A percentile compares a stretch with the other conserved stretches of the same genome.
These are phyloP conservation scores for Paecilomyces niveus DNA, from an alignment of 2,329 filamentous ascomycete genomes.

Conservation along the genomic window DNA sequence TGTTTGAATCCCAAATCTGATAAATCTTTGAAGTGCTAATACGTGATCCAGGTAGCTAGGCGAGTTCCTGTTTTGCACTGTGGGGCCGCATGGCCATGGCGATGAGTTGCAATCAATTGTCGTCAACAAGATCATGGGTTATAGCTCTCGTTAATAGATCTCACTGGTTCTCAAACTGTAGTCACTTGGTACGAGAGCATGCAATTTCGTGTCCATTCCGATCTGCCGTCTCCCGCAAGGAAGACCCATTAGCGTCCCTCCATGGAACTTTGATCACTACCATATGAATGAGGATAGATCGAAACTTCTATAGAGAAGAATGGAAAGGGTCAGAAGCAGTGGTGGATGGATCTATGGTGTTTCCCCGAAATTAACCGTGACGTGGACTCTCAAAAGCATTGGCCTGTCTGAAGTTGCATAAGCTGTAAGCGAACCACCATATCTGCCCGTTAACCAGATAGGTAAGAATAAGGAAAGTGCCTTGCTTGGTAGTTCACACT, in stretches of 20 bases:
- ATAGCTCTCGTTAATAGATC: neutral
- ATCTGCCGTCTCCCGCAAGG: neutral
- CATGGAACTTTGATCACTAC: neutral
- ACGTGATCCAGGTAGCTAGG: neutral
- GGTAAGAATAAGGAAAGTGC: neutral
- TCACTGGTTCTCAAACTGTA: neutral
- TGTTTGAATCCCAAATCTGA: neutral
- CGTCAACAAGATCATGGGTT: neutral
- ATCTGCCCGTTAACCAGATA: neutral
- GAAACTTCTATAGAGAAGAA: neutral
- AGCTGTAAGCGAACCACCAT: neutral
- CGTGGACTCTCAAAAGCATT: neutral
- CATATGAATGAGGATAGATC: neutral
- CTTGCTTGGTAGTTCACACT: neutral
- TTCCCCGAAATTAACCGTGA: neutral
- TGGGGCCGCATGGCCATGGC: neutral
- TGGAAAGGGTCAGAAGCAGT: neutral
- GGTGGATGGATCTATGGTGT: neutral
- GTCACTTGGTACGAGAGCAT: neutral
- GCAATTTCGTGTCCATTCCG: neutral
- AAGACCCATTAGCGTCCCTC: neutral
- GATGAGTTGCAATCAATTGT: neutral
- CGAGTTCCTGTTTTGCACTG: neutral
- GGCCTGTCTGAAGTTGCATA: neutral
- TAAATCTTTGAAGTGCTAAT: neutral